Conservation (phyloP, 2,329 filamentous ascomycete species). For the Fusarium multiceps region DNA sequence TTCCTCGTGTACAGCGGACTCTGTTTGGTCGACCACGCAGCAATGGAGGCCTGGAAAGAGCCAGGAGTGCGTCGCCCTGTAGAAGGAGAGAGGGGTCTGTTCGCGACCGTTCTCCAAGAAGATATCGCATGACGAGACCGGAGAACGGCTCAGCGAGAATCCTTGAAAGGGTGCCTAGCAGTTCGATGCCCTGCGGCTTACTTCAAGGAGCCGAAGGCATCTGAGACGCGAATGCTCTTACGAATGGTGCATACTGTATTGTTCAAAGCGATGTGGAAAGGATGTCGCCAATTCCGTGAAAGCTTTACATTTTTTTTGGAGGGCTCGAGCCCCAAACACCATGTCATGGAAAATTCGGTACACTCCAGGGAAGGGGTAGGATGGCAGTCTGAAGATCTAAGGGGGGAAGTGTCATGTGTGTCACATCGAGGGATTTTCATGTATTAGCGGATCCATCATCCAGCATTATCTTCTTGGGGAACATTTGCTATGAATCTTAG, state of each 20-base stretch:
- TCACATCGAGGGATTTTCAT: not conserved
- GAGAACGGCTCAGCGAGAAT: not conserved
- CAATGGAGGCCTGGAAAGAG: not conserved
- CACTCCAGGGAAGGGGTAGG: not conserved
- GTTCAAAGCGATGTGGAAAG: not conserved
- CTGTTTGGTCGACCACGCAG: not conserved
- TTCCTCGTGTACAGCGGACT: slow-evolving; percentile 9
- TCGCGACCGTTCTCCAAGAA: not conserved
- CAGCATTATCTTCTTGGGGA: slow-evolving; percentile 4
- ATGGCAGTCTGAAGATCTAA: not conserved
- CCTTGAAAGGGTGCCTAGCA: not conserved
- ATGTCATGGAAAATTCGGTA: not conserved
- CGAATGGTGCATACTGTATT: not conserved
- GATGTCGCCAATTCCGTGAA: not conserved
- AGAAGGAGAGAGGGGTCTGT: not conserved
- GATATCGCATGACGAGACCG: not conserved
- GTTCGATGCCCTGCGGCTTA: not conserved
- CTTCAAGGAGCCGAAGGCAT: not conserved
- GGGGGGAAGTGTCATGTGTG: not conserved
- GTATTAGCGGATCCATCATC: not conserved
- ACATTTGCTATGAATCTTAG: slow-evolving; percentile 15
- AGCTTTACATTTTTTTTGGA: slow-evolving; percentile 11
- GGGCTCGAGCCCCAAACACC: not conserved
- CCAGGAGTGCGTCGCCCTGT: slow-evolving; percentile 25
- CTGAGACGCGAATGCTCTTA: too few species aligned